Base-by-base conservation (phyloP, 352 stramenopile genomes). In the Globisporangium abappressorium region DNA sequence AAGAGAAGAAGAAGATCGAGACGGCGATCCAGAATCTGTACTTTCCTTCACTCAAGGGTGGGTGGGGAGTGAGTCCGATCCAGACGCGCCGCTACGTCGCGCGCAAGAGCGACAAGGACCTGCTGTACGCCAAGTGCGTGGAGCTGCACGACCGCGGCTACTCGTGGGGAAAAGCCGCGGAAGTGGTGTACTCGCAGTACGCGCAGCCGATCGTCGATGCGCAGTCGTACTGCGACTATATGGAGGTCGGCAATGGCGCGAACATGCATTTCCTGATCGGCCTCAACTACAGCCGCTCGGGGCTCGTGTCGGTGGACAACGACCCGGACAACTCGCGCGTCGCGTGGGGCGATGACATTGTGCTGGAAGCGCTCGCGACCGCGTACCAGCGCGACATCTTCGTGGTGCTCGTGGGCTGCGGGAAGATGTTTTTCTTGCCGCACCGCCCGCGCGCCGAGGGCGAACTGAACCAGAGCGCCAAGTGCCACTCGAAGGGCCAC, bases 311-410 rank as follows among this genome's bases (percentile, higher is more conserved):
- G 12, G 79, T 96, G 64, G 88, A 96, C 72, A 86, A 82, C 55
- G 88, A 94, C 57, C 80, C 84, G 0, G 83, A 94, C 54, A 87
- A 89, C 63, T 79, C 79, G 33, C 81, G 83, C 47, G 88, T 96
- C n/a, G 88, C 88, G 34, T 96, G 88, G 88, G 88, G 88, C 38
- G 88, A 96, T 68, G 88, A 96, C 75, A 84, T 96, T 61, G 83
- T 91, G 59, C 76, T 96, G 18, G 88, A 96, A 67, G 84, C 88
- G 28, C 76, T 96, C 51, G 88, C 88, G 15, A 96, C 88, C 14
- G 88, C 88, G 15, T 96, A 93, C 75, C 84, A 96, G 70, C 86
- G 88, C 22, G 88, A 96, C 65, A 90, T 96, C 62, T 96, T 96
- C 54, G 88, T 96, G 6, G 88, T 94, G 4, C 72, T 96, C n/a